Conservation (phyloP, 2,329 filamentous ascomycete genomes). For the Thelonectria olida region DNA sequence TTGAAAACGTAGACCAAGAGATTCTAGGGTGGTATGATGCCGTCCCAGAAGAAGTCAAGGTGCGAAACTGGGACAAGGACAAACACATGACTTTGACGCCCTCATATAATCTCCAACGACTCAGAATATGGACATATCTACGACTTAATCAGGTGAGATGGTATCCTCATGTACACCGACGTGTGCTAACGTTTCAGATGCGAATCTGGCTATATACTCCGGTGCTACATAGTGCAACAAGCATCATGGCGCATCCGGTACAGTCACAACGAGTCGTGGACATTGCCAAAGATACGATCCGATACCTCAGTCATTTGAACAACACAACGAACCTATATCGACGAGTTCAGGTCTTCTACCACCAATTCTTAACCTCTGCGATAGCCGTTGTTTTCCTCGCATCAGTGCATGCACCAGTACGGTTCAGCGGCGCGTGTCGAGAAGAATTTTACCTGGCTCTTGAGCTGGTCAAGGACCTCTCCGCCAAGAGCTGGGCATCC, state of each 20-base stretch:
- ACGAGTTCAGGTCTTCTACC: constrained; percentile 78
- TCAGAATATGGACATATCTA: constrained; percentile 86
- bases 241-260: constrained; percentile 78
- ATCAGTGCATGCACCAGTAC: constrained; percentile 76
- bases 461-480: constrained; percentile 77
- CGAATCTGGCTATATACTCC: constrained; percentile 90
- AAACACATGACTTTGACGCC: constrained; percentile 63
- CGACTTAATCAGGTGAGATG: constrained; percentile 76
- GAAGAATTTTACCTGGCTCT: constrained; percentile 84
- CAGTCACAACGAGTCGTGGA: constrained; percentile 80
- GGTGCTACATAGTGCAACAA: constrained; percentile 83
- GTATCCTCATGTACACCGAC: too few species aligned
- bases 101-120: constrained; percentile 73
- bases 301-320: constrained; percentile 75
- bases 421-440: constrained; percentile 74
- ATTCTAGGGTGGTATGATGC: constrained; percentile 87
- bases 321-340: constrained; percentile 77
- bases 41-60: constrained; percentile 69
- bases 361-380: constrained; percentile 80
- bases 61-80: constrained; percentile 66
- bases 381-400: constrained; percentile 81
- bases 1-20: constrained; percentile 83
- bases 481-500: constrained; percentile 75
- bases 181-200: constrained; percentile 57
- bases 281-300: constrained; percentile 80